Evolutionary conservation across 345 rosid genomes (phyloP).

Genomic region (Alliaria petiolata): DNA sequence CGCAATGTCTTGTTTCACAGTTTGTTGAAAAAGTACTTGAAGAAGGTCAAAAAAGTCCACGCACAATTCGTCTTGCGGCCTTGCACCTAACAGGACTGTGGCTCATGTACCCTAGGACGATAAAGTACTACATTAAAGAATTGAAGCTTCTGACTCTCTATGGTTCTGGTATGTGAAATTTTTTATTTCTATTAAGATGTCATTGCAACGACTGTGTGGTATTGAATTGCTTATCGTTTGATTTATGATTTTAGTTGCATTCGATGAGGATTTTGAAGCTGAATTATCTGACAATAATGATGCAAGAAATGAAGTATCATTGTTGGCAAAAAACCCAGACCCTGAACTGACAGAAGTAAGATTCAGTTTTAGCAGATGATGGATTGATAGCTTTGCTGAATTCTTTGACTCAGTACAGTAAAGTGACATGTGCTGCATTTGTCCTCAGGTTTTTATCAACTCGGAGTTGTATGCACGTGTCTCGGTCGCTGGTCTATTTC

Average conservation of each 20-base stretch:
- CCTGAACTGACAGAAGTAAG: conserved; percentile 87
- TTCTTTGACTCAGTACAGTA: conserved; percentile 4
- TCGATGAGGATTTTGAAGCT: conserved; percentile 98
- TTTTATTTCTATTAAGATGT: not conserved
- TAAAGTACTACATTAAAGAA: conserved; percentile 78
- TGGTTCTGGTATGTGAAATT: conserved; percentile 71
- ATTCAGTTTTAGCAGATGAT: conserved; percentile 2
- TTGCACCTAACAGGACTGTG: conserved; percentile 91
- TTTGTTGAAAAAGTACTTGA: conserved; percentile 76
- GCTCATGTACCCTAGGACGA: conserved; percentile 63
- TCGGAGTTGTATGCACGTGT: conserved; percentile 94
- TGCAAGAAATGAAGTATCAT: conserved; percentile 76
- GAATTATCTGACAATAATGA: conserved; percentile 77
- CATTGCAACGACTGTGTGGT: not conserved
- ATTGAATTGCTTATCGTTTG: not conserved
- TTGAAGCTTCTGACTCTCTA: conserved; percentile 80
- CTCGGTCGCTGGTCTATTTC: conserved; percentile 77
- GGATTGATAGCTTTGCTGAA: not conserved
- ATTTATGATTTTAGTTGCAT: conserved; percentile 56
- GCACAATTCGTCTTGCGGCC: conserved; percentile 94
- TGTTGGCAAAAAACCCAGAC: conserved; percentile 61
- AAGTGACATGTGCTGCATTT: conserved; percentile 18
- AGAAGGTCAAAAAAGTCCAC: conserved; percentile 94
- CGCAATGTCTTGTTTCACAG: conserved; percentile 36
- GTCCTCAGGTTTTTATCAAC: conserved; percentile 69